Evolutionary conservation across 495 filamentous ascomycete species (phyloP).

Genomic region (Extremus antarcticus): DNA sequence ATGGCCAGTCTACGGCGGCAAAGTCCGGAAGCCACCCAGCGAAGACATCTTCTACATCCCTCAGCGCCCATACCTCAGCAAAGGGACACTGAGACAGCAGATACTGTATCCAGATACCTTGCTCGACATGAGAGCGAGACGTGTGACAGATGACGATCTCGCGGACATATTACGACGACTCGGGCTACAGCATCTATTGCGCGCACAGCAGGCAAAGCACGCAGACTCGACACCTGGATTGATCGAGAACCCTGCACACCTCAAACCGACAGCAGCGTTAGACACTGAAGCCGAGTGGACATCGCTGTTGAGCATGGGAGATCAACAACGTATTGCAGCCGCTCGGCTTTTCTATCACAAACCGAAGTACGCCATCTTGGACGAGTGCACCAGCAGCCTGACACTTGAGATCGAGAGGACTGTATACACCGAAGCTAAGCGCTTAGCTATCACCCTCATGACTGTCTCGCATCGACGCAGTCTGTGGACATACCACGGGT

Average conservation of each 20-base stretch:
- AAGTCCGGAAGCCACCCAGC: conserved; percentile 77
- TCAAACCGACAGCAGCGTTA: conserved; percentile 48
- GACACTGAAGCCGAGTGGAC: conserved; percentile 96
- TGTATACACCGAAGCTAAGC: conserved; percentile 96
- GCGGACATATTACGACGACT: conserved; percentile 64
- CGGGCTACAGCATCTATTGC: conserved; percentile 73
- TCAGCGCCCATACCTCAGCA: conserved; percentile 83
- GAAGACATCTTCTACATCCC: conserved; percentile 97
- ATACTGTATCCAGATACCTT: conserved; percentile 92
- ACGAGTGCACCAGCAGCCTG: conserved; percentile 90
- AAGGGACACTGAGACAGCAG: conserved; percentile 82
- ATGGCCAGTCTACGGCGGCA: conserved; percentile 97
- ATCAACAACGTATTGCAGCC: conserved; percentile 98
- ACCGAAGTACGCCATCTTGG: conserved; percentile 84
- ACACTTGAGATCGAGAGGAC: conserved; percentile 86
- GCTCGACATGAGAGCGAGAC: conserved; percentile 74
- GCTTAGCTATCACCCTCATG: conserved; percentile 84
- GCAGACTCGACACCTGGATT: neutral
- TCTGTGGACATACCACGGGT: conserved; percentile 90
- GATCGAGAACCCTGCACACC: neutral
- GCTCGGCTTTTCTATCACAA: conserved; percentile 90
- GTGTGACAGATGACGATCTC: conserved; percentile 73
- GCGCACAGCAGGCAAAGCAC: conserved; percentile 40
- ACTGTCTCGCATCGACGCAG: conserved; percentile 85
- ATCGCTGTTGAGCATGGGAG: conserved; percentile 74